These are phyloP conservation scores for Onygena corvina DNA, from an alignment of 2,329 filamentous ascomycete species.

Conservation along the genomic window DNA sequence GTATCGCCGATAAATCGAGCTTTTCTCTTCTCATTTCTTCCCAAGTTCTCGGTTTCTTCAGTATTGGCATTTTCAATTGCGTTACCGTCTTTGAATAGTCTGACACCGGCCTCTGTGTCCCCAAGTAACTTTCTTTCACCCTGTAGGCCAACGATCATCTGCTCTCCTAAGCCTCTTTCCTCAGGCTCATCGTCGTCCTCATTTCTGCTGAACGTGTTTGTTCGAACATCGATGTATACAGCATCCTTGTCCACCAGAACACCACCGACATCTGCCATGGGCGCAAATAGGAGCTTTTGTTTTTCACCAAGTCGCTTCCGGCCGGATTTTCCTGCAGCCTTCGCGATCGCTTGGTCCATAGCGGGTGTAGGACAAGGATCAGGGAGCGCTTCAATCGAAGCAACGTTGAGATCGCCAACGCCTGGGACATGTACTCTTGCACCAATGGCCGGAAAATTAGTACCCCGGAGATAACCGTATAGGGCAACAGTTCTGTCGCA, in stretches of 20 bases:
- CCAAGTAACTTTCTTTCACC: slow-evolving; percentile 70
- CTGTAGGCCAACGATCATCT: slow-evolving; percentile 84
- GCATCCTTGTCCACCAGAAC: slow-evolving; percentile 94
- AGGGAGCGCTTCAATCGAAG: slow-evolving; percentile 72
- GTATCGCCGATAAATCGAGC: slow-evolving; percentile 38
- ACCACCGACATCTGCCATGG: slow-evolving; percentile 95
- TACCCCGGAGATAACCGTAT: slow-evolving; percentile 87
- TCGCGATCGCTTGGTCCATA: slow-evolving; percentile 77
- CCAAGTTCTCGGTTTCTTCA: slow-evolving; percentile 46
- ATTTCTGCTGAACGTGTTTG: slow-evolving; percentile 56
- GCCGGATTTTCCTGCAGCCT: slow-evolving; percentile 68
- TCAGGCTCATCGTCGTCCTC: slow-evolving; percentile 48
- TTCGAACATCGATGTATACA: slow-evolving; percentile 72
- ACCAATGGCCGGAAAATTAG: slow-evolving; percentile 76
- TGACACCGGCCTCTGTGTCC: slow-evolving; percentile 67
- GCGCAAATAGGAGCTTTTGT: slow-evolving; percentile 89
- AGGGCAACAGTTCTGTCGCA: slow-evolving; percentile 85
- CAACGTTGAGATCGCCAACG: slow-evolving; percentile 74
- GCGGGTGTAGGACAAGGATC: slow-evolving; percentile 92
- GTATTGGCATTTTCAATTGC: slow-evolving; percentile 42
- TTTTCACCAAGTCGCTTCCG: slow-evolving; percentile 81
- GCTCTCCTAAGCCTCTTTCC: slow-evolving; percentile 84
- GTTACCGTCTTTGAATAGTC: slow-evolving; percentile 70
- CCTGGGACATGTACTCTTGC: slow-evolving; percentile 87
- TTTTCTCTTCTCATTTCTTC: slow-evolving; percentile 43